A percentile compares a stretch with the other conserved stretches of the same genome.
phyloP scores from a whole-genome alignment of 345 rosid species.

The Angophora floribunda region DNA sequence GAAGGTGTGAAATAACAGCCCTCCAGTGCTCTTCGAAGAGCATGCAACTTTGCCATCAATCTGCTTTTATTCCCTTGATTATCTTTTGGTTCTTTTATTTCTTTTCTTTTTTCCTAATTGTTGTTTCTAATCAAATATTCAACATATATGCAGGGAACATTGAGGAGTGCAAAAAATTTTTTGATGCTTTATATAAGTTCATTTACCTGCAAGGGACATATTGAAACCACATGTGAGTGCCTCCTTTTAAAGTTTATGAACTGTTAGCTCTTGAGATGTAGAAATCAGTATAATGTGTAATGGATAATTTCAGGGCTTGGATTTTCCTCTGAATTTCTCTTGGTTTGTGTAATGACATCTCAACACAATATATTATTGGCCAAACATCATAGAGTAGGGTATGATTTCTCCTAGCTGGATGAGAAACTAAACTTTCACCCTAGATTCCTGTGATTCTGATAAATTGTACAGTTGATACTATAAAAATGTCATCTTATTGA shows the following conservation, averaged over 20 bases:
- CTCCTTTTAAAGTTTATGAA: background rate
- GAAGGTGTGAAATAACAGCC: background rate
- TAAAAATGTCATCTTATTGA: background rate
- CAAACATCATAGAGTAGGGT: background rate
- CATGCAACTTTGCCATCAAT: no score
- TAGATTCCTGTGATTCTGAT: no score
- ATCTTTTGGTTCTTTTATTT: background rate
- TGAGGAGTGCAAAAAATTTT: constrained; percentile 41
- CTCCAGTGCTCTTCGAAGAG: no score
- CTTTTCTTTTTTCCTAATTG: background rate
- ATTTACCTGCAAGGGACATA: constrained; percentile 87
- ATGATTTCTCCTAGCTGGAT: background rate
- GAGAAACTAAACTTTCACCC: background rate
- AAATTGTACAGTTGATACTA: background rate
- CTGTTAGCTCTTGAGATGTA: background rate
- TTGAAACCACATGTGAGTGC: constrained; percentile 83
- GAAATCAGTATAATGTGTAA: background rate
- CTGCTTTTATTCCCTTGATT: no score
- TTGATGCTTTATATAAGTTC: constrained; percentile 41
- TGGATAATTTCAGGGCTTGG: background rate
- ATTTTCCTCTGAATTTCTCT: background rate
- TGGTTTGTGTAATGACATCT: background rate
- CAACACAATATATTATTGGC: background rate
- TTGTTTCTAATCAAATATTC: background rate
- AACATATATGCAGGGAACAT: constrained; percentile 33